Conservation (phyloP, 805 yeast species). For the Yarrowia keelungensis region DNA sequence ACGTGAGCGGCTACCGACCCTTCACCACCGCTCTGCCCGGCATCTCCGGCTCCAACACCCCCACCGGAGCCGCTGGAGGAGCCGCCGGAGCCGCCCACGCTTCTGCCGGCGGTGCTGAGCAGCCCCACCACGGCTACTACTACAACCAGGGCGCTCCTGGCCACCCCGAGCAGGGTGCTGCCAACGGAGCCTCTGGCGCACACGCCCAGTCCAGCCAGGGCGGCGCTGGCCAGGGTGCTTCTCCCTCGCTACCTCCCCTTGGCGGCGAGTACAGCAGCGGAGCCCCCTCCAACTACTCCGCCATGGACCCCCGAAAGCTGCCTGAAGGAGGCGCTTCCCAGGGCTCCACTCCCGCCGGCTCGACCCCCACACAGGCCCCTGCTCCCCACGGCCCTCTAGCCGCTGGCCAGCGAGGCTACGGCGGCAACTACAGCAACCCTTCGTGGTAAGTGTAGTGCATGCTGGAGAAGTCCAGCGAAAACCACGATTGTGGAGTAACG, state of each 20-base stretch:
- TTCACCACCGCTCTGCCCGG: conserved; percentile 40
- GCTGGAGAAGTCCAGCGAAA: not conserved
- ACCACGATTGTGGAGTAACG: conserved; percentile 7
- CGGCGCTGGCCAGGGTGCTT: conserved; percentile 15
- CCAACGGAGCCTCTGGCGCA: conserved; percentile 29
- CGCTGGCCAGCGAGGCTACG: conserved; percentile 16
- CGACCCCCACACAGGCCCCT: conserved; percentile 29
- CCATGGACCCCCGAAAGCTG: conserved; percentile 39
- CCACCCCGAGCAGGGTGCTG: conserved; percentile 32
- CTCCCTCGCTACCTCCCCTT: conserved; percentile 38
- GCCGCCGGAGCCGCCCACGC: conserved; percentile 27
- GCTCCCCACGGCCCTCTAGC: conserved; percentile 34
- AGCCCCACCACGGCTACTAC: conserved; percentile 37
- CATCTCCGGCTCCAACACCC: conserved; percentile 40
- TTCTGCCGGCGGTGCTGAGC: conserved; percentile 34
- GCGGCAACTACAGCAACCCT: conserved; percentile 30
- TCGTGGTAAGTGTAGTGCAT: conserved; percentile 12
- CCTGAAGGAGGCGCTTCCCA: conserved; percentile 25
- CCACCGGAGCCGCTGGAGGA: conserved; percentile 35
- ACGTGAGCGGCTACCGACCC: conserved; percentile 36
- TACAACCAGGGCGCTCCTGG: conserved; percentile 40
- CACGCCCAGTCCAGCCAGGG: conserved; percentile 35
- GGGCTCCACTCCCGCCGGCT: conserved; percentile 25
- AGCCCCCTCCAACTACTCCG: conserved; percentile 36
- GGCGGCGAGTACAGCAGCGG: conserved; percentile 25